A percentile compares a stretch with the other conserved stretches of the same genome.
These are phyloP conservation scores for Austroboletus niveus DNA, from an alignment of 1,284 basidiomycete species.

Conservation along the genomic window DNA sequence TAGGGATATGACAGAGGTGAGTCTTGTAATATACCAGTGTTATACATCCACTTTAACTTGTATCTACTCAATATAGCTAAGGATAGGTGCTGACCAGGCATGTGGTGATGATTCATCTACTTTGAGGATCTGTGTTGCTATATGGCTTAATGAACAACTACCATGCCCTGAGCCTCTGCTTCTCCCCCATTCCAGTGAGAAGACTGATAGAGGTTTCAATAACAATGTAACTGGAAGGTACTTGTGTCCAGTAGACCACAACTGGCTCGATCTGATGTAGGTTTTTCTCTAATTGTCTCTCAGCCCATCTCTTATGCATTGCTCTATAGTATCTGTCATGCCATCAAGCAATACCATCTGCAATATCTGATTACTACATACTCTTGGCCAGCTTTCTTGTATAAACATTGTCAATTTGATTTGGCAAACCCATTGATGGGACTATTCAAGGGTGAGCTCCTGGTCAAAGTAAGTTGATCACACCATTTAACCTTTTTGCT, in stretches of 20 bases:
- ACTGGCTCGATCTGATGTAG: constrained; percentile 26
- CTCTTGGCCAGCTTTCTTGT: constrained; percentile 20
- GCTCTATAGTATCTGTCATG: constrained; percentile 5
- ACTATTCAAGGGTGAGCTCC: constrained; percentile 21
- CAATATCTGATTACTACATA: constrained; percentile 13
- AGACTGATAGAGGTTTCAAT: constrained; percentile 19
- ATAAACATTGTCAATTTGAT: constrained; percentile 12
- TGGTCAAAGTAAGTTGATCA: constrained; percentile 18
- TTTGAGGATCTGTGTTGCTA: constrained; percentile 12
- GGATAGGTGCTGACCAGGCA: constrained; percentile 15
- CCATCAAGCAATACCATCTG: constrained; percentile 13
- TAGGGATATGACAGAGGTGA: too few species aligned
- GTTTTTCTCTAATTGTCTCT: neutral
- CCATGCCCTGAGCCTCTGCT: constrained; percentile 11
- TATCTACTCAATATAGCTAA: constrained; percentile 4
- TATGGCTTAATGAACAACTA: constrained; percentile 19
- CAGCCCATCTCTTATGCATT: too few species aligned
- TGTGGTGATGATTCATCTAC: constrained; percentile 19
- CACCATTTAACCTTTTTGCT: neutral
- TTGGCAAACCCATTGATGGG: constrained; percentile 12
- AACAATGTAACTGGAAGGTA: constrained; percentile 26
- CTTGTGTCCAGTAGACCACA: constrained; percentile 25
- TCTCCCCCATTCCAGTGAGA: neutral
- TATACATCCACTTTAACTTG: too few species aligned
- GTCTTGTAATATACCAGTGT: neutral